Evolutionary conservation across 2,329 filamentous ascomycete species (phyloP), one percentile per base, ranked within the genome.

Genomic region (Fusarium floridanum): DNA sequence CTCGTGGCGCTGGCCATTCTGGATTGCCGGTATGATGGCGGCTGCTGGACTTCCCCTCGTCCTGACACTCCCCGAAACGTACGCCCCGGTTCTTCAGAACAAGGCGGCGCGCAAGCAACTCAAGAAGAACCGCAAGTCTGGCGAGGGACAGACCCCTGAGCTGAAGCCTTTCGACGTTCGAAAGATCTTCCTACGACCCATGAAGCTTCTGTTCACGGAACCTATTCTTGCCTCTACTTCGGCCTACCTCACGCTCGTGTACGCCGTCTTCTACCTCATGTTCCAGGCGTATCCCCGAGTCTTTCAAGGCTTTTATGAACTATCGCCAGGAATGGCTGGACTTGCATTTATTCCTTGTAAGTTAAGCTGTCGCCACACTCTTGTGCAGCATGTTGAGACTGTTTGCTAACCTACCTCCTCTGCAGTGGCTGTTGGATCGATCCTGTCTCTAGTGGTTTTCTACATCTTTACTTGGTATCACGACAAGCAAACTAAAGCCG

Each of bases 231-330:
- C 88, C 3, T 78, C 85, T 2, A 83, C 88, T 7, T 86, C 85
- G 2, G 76, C 82, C 0, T 89, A 89, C 74, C 83, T 88, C 70
- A 84, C 87, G 2, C 84, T 89, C 63, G 82, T 86, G 4, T 89
- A 88, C 68, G 85, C 87, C 20, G 85, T 86, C 7, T 81, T 89
- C 34, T 89, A 88, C 72, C 86, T 89, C 79, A 80, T 88, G 63
- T 89, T 89, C 75, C 84, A 84, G 32, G 87, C 87, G 6, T 88
- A 86, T 75, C 86, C 86, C 0, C 87, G 88, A 27, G 83, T 89
- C 2, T 89, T 84, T 61, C 80, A 86, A 75, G 72, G 80, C 17
- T 76, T 81, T 61, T 86, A 87, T 24, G 82, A 83, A 20, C 87
- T 88, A 77, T 84, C 83, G 22, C 83, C 86, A 41, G 86, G 85